A percentile compares a stretch with the other conserved stretches of the same genome.
Conservation (phyloP, 2,329 filamentous ascomycete genomes). For the Cercospora berteroae region DNA sequence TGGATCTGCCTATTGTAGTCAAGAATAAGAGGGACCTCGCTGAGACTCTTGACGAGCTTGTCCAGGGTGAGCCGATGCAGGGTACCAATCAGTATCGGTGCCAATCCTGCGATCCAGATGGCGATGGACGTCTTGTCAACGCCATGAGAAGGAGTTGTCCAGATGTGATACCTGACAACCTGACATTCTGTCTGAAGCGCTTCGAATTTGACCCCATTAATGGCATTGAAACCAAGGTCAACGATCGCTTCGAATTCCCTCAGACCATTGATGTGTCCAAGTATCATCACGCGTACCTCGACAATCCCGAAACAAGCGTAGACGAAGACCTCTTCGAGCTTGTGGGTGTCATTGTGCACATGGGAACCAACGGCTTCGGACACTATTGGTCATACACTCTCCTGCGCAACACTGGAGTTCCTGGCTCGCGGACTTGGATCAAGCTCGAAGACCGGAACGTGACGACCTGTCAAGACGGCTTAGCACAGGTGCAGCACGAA, state of each 20-base stretch:
- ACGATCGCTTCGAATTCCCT: conserved; percentile 91
- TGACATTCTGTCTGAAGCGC: conserved; percentile 92
- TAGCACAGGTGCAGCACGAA: conserved; percentile 66
- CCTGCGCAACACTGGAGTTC: conserved; percentile 58
- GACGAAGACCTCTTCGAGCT: conserved; percentile 82
- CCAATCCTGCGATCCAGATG: conserved; percentile 72
- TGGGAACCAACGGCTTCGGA: conserved; percentile 86
- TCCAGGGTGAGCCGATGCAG: conserved; percentile 94
- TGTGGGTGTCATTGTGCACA: conserved; percentile 91
- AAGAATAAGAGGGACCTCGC: conserved; percentile 81
- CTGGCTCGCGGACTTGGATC: conserved; percentile 64
- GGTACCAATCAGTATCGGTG: conserved; percentile 98
- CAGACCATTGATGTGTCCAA: conserved; percentile 78
- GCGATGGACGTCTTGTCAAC: conserved; percentile 63
- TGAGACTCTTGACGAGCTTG: conserved; percentile 91
- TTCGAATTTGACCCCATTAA: conserved; percentile 74
- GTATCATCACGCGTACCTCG: conserved; percentile 84
- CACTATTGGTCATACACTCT: conserved; percentile 97
- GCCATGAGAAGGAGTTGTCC: conserved; percentile 85
- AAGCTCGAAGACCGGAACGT: conserved; percentile 95
- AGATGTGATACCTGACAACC: conserved; percentile 86
- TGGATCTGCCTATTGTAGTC: conserved; percentile 92
- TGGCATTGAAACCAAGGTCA: conserved; percentile 83
- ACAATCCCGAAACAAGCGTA: conserved; percentile 55
- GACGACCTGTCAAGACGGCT: conserved; percentile 64